Conservation (phyloP, 2,329 filamentous ascomycete species). For the Fusarium burgessii region DNA sequence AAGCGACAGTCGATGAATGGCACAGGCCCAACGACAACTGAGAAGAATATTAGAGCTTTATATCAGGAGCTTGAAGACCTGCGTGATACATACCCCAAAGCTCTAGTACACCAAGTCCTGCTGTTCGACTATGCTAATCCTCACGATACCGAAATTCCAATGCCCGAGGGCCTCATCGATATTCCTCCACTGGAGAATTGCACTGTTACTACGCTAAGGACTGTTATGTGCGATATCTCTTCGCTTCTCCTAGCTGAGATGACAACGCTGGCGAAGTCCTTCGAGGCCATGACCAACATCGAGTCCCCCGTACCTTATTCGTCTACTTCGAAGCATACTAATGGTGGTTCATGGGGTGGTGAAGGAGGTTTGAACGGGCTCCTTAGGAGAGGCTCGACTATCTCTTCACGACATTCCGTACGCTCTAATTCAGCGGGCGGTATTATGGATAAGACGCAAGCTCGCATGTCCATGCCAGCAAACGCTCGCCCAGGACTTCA, state of each 20-base stretch:
- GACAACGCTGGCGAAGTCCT: slow-evolving; percentile 77
- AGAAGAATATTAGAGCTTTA: slow-evolving; percentile 69
- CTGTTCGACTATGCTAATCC: slow-evolving; percentile 78
- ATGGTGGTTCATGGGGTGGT: slow-evolving; percentile 57
- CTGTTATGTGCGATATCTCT: slow-evolving; percentile 82
- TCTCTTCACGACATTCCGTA: slow-evolving; percentile 56
- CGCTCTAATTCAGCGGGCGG: slow-evolving; percentile 67
- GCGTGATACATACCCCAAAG: slow-evolving; percentile 78
- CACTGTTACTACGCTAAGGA: slow-evolving; percentile 83
- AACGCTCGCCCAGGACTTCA: slow-evolving; percentile 59
- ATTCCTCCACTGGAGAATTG: slow-evolving; percentile 77
- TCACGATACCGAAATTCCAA: slow-evolving; percentile 61
- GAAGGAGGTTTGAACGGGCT: slow-evolving; percentile 54
- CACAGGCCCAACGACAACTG: slow-evolving; percentile 61
- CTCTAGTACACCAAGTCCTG: slow-evolving; percentile 81
- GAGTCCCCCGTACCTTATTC: slow-evolving; percentile 76
- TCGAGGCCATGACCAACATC: slow-evolving; percentile 79
- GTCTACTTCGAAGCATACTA: slow-evolving; percentile 51
- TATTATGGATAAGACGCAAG: slow-evolving; percentile 68
- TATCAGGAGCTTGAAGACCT: slow-evolving; percentile 78
- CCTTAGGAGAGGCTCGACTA: slow-evolving; percentile 68
- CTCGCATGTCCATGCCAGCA: slow-evolving; percentile 85
- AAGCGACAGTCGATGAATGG: slow-evolving; percentile 66
- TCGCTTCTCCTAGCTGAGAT: slow-evolving; percentile 80
- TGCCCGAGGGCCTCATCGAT: slow-evolving; percentile 75